These are phyloP conservation scores for Geosiphon pyriformis DNA, from an alignment of 192 early-diverging fungal species.

Conservation along the genomic window DNA sequence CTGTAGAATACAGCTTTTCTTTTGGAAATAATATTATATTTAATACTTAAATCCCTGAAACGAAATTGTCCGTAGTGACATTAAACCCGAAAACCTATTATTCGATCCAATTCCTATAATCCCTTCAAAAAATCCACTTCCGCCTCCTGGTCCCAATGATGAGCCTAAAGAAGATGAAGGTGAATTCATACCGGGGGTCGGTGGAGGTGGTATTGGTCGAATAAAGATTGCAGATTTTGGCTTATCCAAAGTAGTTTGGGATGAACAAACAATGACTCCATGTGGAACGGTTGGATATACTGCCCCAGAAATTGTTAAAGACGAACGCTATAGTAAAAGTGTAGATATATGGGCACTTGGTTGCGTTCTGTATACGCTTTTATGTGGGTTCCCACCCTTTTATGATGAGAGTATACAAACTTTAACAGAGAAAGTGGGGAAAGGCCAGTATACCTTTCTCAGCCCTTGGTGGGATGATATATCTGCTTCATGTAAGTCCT, in stretches of 20 bases:
- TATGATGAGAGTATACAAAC: constrained; percentile 74
- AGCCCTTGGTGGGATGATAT: constrained; percentile 94
- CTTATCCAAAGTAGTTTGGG: constrained; percentile 79
- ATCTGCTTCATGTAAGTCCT: constrained; percentile 43
- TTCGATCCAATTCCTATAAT: constrained; percentile 66
- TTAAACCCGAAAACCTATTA: constrained; percentile 90
- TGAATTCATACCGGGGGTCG: constrained; percentile 61
- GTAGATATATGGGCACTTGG: constrained; percentile 88
- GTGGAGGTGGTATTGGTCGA: constrained; percentile 76
- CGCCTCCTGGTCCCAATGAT: constrained; percentile 44
- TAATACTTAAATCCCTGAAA: neutral
- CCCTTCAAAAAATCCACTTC: constrained; percentile 35
- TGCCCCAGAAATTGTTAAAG: constrained; percentile 85
- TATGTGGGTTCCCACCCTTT: constrained; percentile 79
- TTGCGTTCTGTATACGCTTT: constrained; percentile 77
- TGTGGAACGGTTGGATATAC: constrained; percentile 92
- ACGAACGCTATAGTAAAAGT: constrained; percentile 71
- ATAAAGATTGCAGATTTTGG: constrained; percentile 91
- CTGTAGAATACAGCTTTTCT: too few relatives aligned
- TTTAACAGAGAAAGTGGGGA: constrained; percentile 78
- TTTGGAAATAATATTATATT: neutral
- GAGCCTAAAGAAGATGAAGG: constrained; percentile 72
- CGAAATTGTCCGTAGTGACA: constrained; percentile 57
- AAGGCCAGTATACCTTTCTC: constrained; percentile 79
- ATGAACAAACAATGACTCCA: constrained; percentile 79